Percentiles rank a stretch among this genome's conserved stretches.
phyloP scores from a whole-genome alignment of 1,284 basidiomycete species.

The Leccinum pachyderme region DNA sequence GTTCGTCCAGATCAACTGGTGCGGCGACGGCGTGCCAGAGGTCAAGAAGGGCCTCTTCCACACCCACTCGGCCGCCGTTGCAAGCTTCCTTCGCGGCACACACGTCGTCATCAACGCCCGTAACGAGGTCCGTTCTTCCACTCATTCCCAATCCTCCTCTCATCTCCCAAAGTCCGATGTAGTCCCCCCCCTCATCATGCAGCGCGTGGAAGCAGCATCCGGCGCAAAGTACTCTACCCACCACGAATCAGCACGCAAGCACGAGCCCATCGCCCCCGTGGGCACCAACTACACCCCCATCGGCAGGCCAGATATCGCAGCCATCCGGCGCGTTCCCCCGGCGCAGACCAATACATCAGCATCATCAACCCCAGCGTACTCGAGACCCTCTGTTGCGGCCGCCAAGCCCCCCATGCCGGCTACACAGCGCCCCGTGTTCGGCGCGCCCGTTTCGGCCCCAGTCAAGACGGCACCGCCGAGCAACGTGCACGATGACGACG shows the following conservation, averaged over 20 bases:
- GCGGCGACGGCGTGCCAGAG: slow-evolving; percentile 94
- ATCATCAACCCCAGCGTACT: slow-evolving; percentile 16
- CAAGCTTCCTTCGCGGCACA: slow-evolving; percentile 78
- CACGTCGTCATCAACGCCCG: slow-evolving; percentile 93
- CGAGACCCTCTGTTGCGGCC: slow-evolving; percentile 26
- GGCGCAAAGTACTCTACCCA: slow-evolving; percentile 90
- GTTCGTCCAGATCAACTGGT: slow-evolving; percentile 92
- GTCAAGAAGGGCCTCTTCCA: slow-evolving; percentile 91
- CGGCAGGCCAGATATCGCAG: slow-evolving; percentile 66
- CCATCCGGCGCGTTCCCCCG: slow-evolving; percentile 49
- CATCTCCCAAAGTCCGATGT: slow-evolving; percentile 66
- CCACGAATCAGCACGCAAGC: slow-evolving; percentile 60
- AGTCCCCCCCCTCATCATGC: slow-evolving; percentile 76
- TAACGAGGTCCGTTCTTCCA: slow-evolving; percentile 64
- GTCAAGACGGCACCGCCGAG: slow-evolving; percentile 39
- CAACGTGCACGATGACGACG: slow-evolving; percentile 48
- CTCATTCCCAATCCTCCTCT: not conserved
- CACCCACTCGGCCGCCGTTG: slow-evolving; percentile 82
- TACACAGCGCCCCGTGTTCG: slow-evolving; percentile 49
- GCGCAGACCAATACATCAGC: slow-evolving; percentile 17
- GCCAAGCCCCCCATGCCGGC: slow-evolving; percentile 35
- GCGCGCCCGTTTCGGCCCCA: slow-evolving; percentile 40
- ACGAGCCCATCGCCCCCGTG: slow-evolving; percentile 70
- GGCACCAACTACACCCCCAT: slow-evolving; percentile 72
- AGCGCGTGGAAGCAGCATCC: slow-evolving; percentile 84